Conservation (phyloP, 2,329 filamentous ascomycete genomes). For the Colletotrichum higginsianum region DNA sequence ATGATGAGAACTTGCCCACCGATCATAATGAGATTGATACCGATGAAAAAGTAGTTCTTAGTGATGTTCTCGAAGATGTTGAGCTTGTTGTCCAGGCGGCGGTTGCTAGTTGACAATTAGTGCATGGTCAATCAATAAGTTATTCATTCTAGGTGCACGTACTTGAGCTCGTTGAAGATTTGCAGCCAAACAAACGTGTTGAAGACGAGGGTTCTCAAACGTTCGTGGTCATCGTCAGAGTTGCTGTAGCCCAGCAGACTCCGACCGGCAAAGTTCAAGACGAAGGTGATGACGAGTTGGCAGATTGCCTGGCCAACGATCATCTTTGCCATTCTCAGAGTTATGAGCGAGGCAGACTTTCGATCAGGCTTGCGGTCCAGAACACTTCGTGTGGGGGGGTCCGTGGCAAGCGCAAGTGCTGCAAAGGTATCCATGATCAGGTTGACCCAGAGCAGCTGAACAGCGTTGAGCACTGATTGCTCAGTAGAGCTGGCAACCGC, state of each 20-base stretch:
- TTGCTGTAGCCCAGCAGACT: conserved; percentile 14
- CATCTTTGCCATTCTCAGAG: conserved; percentile 71
- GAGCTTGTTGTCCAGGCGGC: conserved; percentile 87
- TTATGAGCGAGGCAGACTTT: conserved; percentile 40
- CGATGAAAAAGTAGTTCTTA: conserved; percentile 85
- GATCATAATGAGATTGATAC: conserved; percentile 86
- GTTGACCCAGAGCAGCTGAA: conserved; percentile 75
- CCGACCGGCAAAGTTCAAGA: conserved; percentile 35
- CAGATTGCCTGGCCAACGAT: conserved; percentile 74
- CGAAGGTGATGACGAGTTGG: conserved; percentile 70
- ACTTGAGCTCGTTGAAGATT: conserved; percentile 68
- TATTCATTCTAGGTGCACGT: conserved; percentile 46
- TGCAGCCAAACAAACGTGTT: conserved; percentile 94
- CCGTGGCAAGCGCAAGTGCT: conserved; percentile 62
- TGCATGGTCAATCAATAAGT: conserved; percentile 46
- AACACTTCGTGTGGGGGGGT: conserved; percentile 51
- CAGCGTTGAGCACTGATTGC: conserved; percentile 70
- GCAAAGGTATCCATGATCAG: conserved; percentile 76
- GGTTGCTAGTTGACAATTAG: conserved; percentile 68
- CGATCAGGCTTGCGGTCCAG: conserved; percentile 64
- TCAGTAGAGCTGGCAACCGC: conserved; percentile 65
- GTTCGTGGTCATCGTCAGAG: conserved; percentile 47
- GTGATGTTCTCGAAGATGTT: conserved; percentile 89
- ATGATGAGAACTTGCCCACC: conserved; percentile 88
- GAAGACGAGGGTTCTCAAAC: conserved; percentile 82